Base-by-base conservation (phyloP, 805 yeast species). In the Blastobotrys muscicola region DNA sequence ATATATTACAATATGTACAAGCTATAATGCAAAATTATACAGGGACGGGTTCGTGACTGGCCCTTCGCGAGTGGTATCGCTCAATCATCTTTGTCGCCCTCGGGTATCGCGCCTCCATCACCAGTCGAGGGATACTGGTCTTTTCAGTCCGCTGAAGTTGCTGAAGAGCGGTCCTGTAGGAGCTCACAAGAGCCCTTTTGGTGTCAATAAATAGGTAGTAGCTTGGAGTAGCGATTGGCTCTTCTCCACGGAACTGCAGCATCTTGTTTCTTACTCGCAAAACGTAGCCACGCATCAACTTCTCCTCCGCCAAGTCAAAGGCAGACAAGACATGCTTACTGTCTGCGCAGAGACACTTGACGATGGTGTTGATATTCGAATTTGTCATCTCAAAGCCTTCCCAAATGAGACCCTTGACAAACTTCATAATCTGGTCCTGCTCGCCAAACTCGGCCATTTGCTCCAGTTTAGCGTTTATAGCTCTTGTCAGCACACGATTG, bases 331-430 rank as follows among this genome's bases (percentile, higher is more conserved):
- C 12, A 16, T 30, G 41, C 3, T 20, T n/a, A 26, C 35, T 45
- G 34, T 39, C 45, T 7, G 29, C 23, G 13, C 52, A 12, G 16
- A 47, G 29, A 1, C 35, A 42, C 16, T 33, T 31, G 15, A 46
- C 52, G 8, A 49, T 10, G 8, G 40, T 34, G 35, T 52, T 52
- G 29, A 42, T 10, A 36, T 49, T 49, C 16, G 36, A 35, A 36
- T 46, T 50, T 9, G 34, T 16, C 20, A 51, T 9, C 13, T 29
- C 38, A 15, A 51, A 37, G 4, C 57, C 57, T 8, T 39, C 31
- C 10, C 29, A 15, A 23, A 13, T 14, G 1, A 46, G 32, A 11
- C 29, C 31, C n/a, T 10, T 10, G 12, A 41, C 14, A 8, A 52
- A 30, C n/a, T 32, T 26, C 16, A 39, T n/a, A 20, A 50, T 31